Evolutionary conservation across 2,329 filamentous ascomycete species (phyloP), one percentile per base, ranked within the genome.

Genomic region (Ilyonectria robusta): DNA sequence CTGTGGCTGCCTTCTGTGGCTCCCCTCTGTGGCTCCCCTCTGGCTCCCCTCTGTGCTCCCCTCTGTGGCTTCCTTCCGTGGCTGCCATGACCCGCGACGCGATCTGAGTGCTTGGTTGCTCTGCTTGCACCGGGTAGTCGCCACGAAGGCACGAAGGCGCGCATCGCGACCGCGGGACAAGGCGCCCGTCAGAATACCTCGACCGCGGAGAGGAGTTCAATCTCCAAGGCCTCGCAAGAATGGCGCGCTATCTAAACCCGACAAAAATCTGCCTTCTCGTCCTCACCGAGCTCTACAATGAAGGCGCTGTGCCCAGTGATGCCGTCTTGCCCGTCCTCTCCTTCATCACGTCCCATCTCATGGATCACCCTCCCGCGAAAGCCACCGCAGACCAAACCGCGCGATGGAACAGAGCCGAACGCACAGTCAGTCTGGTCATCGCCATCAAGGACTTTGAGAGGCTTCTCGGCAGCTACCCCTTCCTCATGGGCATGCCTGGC

Each of bases 161-260:
- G 2, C 26, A 17, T 29, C 26, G 17, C 47, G 31, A 23, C 23
- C 23, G 21, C 21, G 21, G 47, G n/a, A 31, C 17, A 19, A 31
- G 47, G 9, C 47, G n/a, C 47, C 23, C 17, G 46, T 21, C 13
- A 23, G 11, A 26, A 26, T 10, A 23, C 23, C 19, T 47, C 26
- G 17, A 50, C n/a, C 26, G 26, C 29, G 11, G 17, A 17, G 47
- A n/a, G 17, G 17, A 46, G 21, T 10, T 17, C 46, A 17, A 29
- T 3, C 47, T n/a, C 23, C 47, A 50, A 31, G 13, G 23, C 6
- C 15, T 31, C 47, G 47, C 48, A 68, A 15, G 59, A 97, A 65
- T 95, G 92, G 88, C 92, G 75, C 92, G 93, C 64, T 97, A 92
- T 80, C 87, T 98, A 51, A 97, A 93, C n/a, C 93, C 95, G 13